These are phyloP conservation scores for Salix purpurea DNA, from an alignment of 345 rosid genomes.

Conservation along the genomic window DNA sequence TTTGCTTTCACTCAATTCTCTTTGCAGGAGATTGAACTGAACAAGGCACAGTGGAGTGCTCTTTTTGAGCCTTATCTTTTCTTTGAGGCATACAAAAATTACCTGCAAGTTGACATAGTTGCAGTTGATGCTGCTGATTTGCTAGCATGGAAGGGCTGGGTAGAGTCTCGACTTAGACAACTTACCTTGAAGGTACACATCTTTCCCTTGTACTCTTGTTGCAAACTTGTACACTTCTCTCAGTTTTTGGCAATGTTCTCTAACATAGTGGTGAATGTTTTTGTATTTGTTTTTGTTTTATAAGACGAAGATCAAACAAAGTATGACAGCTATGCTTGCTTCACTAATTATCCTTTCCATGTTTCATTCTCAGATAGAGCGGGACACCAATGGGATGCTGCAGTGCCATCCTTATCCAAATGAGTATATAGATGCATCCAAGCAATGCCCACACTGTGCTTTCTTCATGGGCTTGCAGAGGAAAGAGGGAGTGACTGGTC, in stretches of 20 bases:
- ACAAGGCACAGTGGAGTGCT: constrained; percentile 56
- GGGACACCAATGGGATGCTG: constrained; percentile 68
- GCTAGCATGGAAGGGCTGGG: constrained; percentile 77
- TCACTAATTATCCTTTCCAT: constrained; percentile 11
- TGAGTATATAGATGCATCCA: constrained; percentile 50
- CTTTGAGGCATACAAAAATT: constrained; percentile 69
- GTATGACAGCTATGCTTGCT: neutral
- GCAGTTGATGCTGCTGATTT: constrained; percentile 57
- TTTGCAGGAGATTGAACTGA: constrained; percentile 57
- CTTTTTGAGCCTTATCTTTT: constrained; percentile 61
- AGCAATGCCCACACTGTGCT: constrained; percentile 56
- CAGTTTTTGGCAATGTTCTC: constrained; percentile 5
- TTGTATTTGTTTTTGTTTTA: neutral
- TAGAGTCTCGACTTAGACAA: constrained; percentile 70
- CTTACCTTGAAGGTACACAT: constrained; percentile 56
- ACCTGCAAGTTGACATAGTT: constrained; percentile 62
- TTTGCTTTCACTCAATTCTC: constrained; percentile 1
- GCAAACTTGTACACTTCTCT: neutral
- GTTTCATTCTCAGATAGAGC: constrained; percentile 54
- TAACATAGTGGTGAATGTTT: neutral
- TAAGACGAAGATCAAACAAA: constrained; percentile 1
- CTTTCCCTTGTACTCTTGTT: constrained; percentile 5
- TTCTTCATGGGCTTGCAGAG: constrained; percentile 77
- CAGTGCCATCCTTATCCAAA: constrained; percentile 74
- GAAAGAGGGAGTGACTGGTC: constrained; percentile 55